Conservation (phyloP, 345 rosid species). For the Diplotaxis tenuifolia region DNA sequence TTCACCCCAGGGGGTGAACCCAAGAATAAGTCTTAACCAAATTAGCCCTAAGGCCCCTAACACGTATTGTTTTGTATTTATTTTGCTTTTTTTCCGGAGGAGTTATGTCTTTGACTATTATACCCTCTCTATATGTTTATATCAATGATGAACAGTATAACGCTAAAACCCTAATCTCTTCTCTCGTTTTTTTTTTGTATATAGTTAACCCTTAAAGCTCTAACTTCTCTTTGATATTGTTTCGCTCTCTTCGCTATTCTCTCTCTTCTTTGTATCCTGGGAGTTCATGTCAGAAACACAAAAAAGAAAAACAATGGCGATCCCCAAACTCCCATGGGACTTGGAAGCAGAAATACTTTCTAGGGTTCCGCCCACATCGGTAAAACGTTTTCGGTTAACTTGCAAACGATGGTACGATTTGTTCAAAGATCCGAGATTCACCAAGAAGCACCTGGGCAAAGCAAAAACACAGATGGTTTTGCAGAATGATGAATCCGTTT, state of each 20-base stretch:
- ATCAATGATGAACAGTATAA: too few species aligned
- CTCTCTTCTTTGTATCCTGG: neutral
- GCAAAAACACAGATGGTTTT: neutral
- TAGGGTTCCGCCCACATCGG: neutral
- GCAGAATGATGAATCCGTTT: neutral
- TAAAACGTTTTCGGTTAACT: neutral
- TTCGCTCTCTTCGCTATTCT: neutral
- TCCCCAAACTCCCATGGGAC: neutral
- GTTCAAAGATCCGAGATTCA: neutral
- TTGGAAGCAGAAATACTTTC: neutral
- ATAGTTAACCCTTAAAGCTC: too few species aligned
- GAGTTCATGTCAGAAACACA: neutral
- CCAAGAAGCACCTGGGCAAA: neutral
- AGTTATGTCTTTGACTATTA: too few species aligned
- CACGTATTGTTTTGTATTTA: too few species aligned
- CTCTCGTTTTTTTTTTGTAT: too few species aligned
- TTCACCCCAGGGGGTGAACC: too few species aligned
- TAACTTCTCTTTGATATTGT: too few species aligned
- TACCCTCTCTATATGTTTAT: too few species aligned
- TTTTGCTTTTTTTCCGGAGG: too few species aligned
- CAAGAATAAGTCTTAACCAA: too few species aligned
- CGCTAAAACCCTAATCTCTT: too few species aligned
- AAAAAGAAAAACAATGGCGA: neutral
- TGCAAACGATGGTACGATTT: neutral
- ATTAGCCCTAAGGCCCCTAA: too few species aligned